These are phyloP conservation scores for Alternaria atra DNA, from an alignment of 2,329 filamentous ascomycete species.

Conservation along the genomic window DNA sequence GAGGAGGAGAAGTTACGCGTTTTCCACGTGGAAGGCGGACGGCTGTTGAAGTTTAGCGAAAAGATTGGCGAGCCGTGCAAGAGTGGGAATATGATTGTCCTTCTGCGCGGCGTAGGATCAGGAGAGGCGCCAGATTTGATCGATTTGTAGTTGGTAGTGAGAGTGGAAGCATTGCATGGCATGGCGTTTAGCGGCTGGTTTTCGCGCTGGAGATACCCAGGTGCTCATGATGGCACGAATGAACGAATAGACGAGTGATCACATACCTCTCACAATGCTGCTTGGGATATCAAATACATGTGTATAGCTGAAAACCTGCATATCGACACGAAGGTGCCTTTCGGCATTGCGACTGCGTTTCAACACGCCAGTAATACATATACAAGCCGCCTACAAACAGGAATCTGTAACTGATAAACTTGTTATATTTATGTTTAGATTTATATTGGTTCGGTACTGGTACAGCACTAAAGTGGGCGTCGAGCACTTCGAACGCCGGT, in stretches of 20 bases:
- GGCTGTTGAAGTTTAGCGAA: slow-evolving; percentile 86
- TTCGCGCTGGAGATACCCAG: slow-evolving; percentile 26
- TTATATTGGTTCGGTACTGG: neutral
- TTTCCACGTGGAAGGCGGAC: slow-evolving; percentile 91
- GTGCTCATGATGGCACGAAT: neutral
- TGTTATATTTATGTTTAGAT: neutral
- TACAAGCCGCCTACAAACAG: neutral
- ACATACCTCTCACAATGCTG: neutral
- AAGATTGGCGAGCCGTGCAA: slow-evolving; percentile 77
- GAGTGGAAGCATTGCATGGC: neutral
- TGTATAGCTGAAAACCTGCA: neutral
- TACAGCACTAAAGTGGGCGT: slow-evolving; percentile 6
- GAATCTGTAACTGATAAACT: neutral
- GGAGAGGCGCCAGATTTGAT: slow-evolving; percentile 73
- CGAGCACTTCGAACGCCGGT: slow-evolving; percentile 34
- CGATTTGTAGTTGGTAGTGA: slow-evolving; percentile 50
- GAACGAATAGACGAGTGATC: neutral
- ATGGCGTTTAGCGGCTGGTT: neutral
- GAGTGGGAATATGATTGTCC: slow-evolving; percentile 88
- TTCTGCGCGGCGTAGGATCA: slow-evolving; percentile 87
- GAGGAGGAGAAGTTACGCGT: slow-evolving; percentile 84
- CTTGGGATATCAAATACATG: neutral
- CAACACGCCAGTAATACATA: neutral
- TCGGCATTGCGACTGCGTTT: neutral
- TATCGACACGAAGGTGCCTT: neutral